Evolutionary conservation across 2,329 filamentous ascomycete genomes (phyloP).

Genomic region (Fusarium albidum): DNA sequence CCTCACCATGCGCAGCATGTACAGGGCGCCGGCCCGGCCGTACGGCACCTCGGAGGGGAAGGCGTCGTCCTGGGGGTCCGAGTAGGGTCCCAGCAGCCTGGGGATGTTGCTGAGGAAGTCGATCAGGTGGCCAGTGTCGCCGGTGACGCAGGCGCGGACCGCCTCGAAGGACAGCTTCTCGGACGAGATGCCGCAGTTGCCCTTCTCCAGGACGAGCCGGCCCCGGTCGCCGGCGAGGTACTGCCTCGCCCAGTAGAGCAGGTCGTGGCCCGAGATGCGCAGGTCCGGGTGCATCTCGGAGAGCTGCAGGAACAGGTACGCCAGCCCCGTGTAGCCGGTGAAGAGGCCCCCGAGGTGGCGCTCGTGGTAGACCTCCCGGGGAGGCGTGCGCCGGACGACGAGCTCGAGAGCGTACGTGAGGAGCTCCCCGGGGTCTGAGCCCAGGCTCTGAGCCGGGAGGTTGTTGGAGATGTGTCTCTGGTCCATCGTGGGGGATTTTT

Average conservation of each 20-base stretch:
- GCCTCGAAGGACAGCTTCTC: constrained; percentile 58
- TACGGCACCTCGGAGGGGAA: constrained; percentile 69
- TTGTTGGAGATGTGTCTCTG: constrained; percentile 47
- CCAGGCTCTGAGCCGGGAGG: constrained; percentile 42
- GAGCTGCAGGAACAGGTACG: constrained; percentile 62
- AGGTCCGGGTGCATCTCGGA: constrained; percentile 54
- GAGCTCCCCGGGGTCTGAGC: constrained; percentile 39
- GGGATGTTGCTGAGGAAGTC: constrained; percentile 52
- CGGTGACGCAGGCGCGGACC: constrained; percentile 53
- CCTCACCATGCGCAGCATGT: constrained; percentile 70
- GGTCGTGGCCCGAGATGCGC: constrained; percentile 50
- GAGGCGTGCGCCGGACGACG: constrained; percentile 48
- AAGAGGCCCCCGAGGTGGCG: constrained; percentile 57
- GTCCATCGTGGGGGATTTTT: constrained; percentile 32
- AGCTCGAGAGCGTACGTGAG: constrained; percentile 47
- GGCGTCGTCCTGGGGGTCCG: constrained; percentile 45
- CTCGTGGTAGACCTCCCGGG: constrained; percentile 45
- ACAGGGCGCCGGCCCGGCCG: constrained; percentile 73
- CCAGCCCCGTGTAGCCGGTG: constrained; percentile 62
- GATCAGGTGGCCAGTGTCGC: constrained; percentile 48
- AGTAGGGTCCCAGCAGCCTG: constrained; percentile 42
- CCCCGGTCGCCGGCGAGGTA: constrained; percentile 55
- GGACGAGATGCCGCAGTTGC: constrained; percentile 58
- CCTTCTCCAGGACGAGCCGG: constrained; percentile 47
- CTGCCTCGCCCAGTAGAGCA: constrained; percentile 54